A percentile compares a stretch with the other conserved stretches of the same genome.
phyloP scores from a whole-genome alignment of 768 basidiomycete genomes.

The Boletus tylopilopsis region DNA sequence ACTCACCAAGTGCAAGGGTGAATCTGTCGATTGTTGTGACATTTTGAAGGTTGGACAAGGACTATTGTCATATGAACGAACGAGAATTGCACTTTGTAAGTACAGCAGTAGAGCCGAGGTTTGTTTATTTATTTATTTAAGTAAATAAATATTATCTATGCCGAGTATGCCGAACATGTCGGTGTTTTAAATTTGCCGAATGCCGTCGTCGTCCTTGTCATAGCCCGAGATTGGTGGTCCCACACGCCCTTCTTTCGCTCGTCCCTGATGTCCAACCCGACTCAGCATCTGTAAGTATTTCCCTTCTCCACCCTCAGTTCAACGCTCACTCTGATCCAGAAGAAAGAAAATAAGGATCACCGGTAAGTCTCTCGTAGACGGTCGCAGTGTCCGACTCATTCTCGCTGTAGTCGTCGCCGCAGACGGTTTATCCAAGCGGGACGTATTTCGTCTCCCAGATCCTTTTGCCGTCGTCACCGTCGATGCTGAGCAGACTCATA shows the following conservation, averaged over 20 bases:
- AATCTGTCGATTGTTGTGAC: slow-evolving; percentile 38
- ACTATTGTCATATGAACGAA: not conserved
- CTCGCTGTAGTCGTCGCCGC: slow-evolving; percentile 79
- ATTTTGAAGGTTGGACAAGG: slow-evolving; percentile 12
- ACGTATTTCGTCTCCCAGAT: slow-evolving; percentile 94
- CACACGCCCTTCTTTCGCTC: not conserved
- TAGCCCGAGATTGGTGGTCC: slow-evolving; percentile 7
- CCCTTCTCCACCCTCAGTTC: not conserved
- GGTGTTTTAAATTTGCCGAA: slow-evolving; percentile 29
- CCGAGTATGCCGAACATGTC: slow-evolving; percentile 19
- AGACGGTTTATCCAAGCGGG: slow-evolving; percentile 88
- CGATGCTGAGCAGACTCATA: slow-evolving; percentile 95
- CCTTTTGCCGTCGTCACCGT: slow-evolving; percentile 99
- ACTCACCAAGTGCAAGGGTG: slow-evolving; percentile 51
- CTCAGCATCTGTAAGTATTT: slow-evolving; percentile 27
- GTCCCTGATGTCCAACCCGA: slow-evolving; percentile 27
- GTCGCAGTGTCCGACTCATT: not conserved
- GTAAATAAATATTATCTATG: too few species aligned
- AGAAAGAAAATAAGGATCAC: slow-evolving; percentile 79
- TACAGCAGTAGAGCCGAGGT: not conserved
- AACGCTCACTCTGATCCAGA: slow-evolving; percentile 26
- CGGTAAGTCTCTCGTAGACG: slow-evolving; percentile 39
- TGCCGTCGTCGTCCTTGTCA: slow-evolving; percentile 16
- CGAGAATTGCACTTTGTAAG: too few species aligned
- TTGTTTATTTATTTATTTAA: too few species aligned